Conservation (phyloP, 208 protist genomes). For the Naegleria gruberi region DNA sequence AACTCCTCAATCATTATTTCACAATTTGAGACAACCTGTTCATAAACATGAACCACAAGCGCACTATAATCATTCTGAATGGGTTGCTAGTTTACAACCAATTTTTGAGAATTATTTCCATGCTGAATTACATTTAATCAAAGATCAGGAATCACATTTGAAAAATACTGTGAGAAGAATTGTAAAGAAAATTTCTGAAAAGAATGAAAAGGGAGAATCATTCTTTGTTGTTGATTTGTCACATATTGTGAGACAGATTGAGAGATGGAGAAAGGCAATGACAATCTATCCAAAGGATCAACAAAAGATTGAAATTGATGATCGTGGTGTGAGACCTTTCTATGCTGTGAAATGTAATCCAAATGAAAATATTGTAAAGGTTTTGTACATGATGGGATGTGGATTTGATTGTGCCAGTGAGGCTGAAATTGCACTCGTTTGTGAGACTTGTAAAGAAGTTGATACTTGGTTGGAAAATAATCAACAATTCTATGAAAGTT, state of each 20-base stretch:
- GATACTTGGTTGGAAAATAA: background rate
- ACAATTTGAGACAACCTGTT: background rate
- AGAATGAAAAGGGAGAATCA: slow-evolving; percentile 41
- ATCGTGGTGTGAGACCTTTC: slow-evolving; percentile 52
- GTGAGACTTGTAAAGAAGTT: background rate
- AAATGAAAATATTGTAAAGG: slow-evolving; percentile 30
- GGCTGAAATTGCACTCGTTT: slow-evolving; percentile 53
- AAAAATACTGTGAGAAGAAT: background rate
- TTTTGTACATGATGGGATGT: slow-evolving; percentile 52
- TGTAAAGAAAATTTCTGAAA: background rate
- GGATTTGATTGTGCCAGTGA: slow-evolving; percentile 70
- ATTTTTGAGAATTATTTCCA: background rate
- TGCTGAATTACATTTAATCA: background rate
- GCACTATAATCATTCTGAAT: background rate
- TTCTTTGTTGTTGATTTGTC: slow-evolving; percentile 69
- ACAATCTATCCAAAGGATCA: slow-evolving; percentile 48
- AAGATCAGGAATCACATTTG: background rate
- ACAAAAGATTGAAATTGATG: too few relatives aligned
- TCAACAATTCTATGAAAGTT: background rate
- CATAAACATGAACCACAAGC: too few relatives aligned
- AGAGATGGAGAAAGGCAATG: slow-evolving; percentile 42
- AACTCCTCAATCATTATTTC: background rate
- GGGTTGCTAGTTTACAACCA: background rate
- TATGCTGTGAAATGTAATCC: slow-evolving; percentile 76
- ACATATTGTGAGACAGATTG: slow-evolving; percentile 56